These are phyloP conservation scores for Oenanthe javanica DNA, from an alignment of 140 eudicot genomes.

Conservation along the genomic window DNA sequence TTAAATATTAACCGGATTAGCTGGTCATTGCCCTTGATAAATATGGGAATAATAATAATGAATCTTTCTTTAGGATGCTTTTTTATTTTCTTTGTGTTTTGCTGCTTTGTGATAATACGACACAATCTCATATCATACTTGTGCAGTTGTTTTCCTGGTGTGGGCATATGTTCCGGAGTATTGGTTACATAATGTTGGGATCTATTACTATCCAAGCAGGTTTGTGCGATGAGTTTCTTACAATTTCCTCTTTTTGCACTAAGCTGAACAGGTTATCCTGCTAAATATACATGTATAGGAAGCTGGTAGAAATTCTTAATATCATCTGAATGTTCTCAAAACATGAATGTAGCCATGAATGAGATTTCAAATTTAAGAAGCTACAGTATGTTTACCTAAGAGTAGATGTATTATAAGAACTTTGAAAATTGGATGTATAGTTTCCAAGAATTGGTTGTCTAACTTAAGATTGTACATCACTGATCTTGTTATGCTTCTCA, in stretches of 20 bases:
- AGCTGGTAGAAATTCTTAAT: neutral
- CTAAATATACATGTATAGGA: neutral
- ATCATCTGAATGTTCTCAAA: neutral
- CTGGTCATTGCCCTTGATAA: neutral
- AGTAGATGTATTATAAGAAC: neutral
- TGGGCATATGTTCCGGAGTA: conserved; percentile 58
- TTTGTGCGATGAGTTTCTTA: neutral
- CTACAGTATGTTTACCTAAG: neutral
- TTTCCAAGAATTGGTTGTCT: neutral
- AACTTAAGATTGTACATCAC: neutral
- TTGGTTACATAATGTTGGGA: conserved; percentile 47
- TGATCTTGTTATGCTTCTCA: no score
- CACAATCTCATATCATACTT: neutral
- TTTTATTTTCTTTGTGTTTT: neutral
- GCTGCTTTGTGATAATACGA: neutral
- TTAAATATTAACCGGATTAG: no score
- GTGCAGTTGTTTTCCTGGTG: conserved; percentile 35
- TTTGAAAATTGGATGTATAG: neutral
- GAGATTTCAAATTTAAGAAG: neutral
- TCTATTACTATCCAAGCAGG: conserved; percentile 54
- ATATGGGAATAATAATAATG: neutral
- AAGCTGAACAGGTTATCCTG: no score
- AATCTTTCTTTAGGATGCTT: neutral
- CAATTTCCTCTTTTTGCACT: neutral
- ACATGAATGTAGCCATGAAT: neutral